Base-by-base conservation (phyloP, 2,329 filamentous ascomycete genomes). In the Scytalidium lignicola region DNA sequence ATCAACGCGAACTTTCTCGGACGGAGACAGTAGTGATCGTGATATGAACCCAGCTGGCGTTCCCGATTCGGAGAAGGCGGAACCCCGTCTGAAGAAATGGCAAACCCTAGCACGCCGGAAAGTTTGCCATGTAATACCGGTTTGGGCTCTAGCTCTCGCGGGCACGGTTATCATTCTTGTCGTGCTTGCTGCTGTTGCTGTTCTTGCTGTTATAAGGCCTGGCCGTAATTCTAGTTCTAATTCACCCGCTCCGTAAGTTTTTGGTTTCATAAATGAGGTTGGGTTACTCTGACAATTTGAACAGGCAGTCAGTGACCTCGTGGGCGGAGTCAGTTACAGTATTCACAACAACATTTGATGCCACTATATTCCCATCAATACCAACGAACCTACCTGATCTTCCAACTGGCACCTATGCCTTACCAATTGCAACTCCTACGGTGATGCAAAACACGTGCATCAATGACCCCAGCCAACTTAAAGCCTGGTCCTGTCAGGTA, bases 401-500 rank as follows among this genome's bases (percentile, higher is more conserved):
- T 23, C 71, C 75, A 1, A 74, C 72, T 2, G 85, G 85, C 2
- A 70, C 67, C 0, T 88, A 69, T 54, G 66, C 68, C 19, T 63
- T 88, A n/a, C 76, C 80, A 4, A 57, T 72, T 3, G 66, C 82
- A 3, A 67, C 73, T 42, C 68, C 74, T 2, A 73, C 71, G 47
- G 70, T 73, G 47, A 68, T 70, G 2, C 75, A 79, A 15, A 74
- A 70, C 39, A 70, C 73, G 0, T 88, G 85, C 61, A 72, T 88
- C 51, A 71, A 72, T 26, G 72, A 84, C 49, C 69, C 74, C 1
- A 70, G 64, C 1, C 75, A 83, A 56, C 68, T 71, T n/a, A 64
- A 72, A 44, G 78, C 83, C 1, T 88, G 85, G 85, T 78, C 72
- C 51, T 88, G 85, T 61, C 71, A 78, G 12, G 70, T 85, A 23